A percentile compares a stretch with the other conserved stretches of the same genome.
phyloP scores from a whole-genome alignment of 345 rosid species.

The Eucalyptus tenuipes region DNA sequence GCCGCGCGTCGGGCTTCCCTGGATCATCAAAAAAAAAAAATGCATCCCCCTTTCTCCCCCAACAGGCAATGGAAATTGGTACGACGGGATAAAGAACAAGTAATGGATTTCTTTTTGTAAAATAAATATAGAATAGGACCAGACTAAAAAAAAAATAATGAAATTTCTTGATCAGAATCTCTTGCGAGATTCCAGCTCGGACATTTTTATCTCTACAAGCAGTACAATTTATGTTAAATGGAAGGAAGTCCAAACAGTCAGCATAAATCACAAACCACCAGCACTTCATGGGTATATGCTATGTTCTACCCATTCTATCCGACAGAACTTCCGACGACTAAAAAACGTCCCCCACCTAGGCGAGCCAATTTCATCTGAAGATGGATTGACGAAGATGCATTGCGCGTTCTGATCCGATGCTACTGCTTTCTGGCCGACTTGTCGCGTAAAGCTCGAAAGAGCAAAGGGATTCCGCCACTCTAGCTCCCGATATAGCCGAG shows the following conservation, averaged over 20 bases:
- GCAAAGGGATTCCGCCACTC: background rate
- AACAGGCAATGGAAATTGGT: background rate
- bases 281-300: background rate
- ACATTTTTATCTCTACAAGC: background rate
- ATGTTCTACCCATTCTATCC: background rate
- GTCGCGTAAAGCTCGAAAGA: background rate
- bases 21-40: too few relatives aligned
- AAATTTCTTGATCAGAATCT: background rate
- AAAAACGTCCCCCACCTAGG: background rate
- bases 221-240: background rate
- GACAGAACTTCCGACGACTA: background rate
- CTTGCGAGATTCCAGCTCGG: background rate
- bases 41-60: background rate
- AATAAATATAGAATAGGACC: background rate
- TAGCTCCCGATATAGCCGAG: slow-evolving; percentile 71
- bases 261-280: background rate
- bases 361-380: background rate
- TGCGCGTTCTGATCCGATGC: background rate
- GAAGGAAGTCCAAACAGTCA: background rate
- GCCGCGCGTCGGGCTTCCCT: too few relatives aligned
- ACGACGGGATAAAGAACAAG: background rate
- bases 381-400: background rate
- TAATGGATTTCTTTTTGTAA: background rate
- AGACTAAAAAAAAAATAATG: background rate
- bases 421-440: background rate